Evolutionary conservation across 1,284 basidiomycete genomes (phyloP).

Genomic region (Ganoderma resinaceum): DNA sequence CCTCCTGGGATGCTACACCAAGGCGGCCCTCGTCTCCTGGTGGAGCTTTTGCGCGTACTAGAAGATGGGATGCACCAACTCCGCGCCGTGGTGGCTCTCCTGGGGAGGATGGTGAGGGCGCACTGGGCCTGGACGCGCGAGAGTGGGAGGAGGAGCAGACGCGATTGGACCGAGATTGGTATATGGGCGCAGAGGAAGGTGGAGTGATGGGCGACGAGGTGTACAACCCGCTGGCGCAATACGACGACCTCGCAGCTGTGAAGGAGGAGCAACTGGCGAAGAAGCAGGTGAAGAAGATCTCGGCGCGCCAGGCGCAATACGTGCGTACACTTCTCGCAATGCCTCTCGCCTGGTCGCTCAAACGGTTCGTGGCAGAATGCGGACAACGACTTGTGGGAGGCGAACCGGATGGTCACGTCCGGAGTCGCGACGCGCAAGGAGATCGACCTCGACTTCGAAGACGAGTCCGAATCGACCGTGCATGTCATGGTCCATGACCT

Average conservation of each 20-base stretch:
- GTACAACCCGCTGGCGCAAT: conserved; percentile 92
- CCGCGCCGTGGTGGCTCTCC: conserved; percentile 66
- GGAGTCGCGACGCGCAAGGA: conserved; percentile 89
- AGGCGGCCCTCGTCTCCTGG: conserved; percentile 47
- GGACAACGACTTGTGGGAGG: conserved; percentile 98
- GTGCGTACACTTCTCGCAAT: conserved; percentile 53
- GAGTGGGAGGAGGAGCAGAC: conserved; percentile 98
- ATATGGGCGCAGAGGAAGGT: conserved; percentile 88
- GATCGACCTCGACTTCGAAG: conserved; percentile 92
- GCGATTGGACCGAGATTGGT: conserved; percentile 92
- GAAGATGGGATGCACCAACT: conserved; percentile 88
- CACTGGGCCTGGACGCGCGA: conserved; percentile 67
- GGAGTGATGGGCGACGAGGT: conserved; percentile 88
- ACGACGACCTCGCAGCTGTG: conserved; percentile 78
- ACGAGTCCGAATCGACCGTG: conserved; percentile 93
- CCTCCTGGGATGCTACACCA: conserved; percentile 91
- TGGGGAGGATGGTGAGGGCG: conserved; percentile 68
- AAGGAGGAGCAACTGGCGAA: conserved; percentile 83
- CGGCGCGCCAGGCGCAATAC: conserved; percentile 93
- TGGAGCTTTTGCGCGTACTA: conserved; percentile 66
- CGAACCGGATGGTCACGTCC: conserved; percentile 95
- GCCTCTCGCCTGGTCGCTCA: conserved; percentile 17
- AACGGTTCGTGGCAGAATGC: conserved; percentile 69
- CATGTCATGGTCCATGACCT: conserved; percentile 98
- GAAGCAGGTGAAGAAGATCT: conserved; percentile 86